phyloP scores from a whole-genome alignment of 306 rosid genomes.

The Styphnolobium japonicum region DNA sequence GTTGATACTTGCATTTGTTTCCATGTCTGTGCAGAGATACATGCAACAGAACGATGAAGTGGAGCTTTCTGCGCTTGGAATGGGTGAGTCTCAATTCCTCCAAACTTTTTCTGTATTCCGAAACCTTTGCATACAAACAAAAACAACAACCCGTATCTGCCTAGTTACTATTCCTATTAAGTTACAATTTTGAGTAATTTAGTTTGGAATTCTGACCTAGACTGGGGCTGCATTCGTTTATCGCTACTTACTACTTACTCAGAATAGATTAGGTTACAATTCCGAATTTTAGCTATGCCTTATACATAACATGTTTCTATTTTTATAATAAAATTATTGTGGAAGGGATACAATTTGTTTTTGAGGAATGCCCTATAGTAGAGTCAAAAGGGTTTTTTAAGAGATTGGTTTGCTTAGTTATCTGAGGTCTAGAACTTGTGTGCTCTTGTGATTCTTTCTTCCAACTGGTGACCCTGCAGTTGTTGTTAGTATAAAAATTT shows the following conservation, averaged over 20 bases:
- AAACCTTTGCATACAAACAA: too few relatives aligned
- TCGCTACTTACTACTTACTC: too few relatives aligned
- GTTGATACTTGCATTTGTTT: background rate
- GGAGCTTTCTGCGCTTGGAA: conserved; percentile 71
- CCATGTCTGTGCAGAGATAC: conserved; percentile 42
- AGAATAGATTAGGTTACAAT: background rate
- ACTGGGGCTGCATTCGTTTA: too few relatives aligned
- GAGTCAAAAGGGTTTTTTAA: background rate
- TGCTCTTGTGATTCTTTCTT: background rate
- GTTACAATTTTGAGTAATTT: background rate
- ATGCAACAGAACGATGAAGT: conserved; percentile 65
- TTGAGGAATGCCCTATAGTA: background rate
- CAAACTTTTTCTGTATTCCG: background rate
- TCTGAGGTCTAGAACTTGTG: background rate
- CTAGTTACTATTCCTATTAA: background rate
- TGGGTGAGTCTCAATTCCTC: conserved; percentile 40
- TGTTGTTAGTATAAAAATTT: background rate
- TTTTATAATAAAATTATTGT: background rate
- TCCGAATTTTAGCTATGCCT: background rate
- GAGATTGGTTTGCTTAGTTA: background rate
- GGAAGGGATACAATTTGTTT: background rate
- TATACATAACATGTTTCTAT: background rate
- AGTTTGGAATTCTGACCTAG: background rate
- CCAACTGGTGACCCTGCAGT: background rate
- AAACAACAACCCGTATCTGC: background rate